Evolutionary conservation across 306 rosid genomes (phyloP).

Genomic region (Rosa lucieae): DNA sequence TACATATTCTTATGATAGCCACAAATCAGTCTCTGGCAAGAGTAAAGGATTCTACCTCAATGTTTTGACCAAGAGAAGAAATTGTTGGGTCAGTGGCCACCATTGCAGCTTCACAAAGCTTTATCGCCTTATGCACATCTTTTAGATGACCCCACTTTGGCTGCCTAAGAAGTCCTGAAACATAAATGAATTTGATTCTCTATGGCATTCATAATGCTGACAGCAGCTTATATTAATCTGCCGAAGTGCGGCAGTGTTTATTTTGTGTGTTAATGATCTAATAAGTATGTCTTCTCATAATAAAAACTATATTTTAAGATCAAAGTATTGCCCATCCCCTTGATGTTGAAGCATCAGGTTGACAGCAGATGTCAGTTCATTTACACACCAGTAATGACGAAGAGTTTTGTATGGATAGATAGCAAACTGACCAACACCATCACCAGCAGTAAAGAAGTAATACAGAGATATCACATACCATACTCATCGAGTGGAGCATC

Average conservation of each 20-base stretch:
- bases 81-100: conserved; percentile 73
- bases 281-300: not conserved
- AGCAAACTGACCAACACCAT: conserved; percentile 9
- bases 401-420: not conserved
- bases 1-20: not conserved
- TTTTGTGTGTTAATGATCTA: not conserved
- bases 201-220: not conserved
- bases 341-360: not conserved
- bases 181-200: conserved; percentile 13
- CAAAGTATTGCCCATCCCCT: not conserved
- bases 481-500: conserved; percentile 96
- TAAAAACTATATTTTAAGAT: conserved; percentile 14
- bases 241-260: not conserved
- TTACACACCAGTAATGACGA: conserved; percentile 7
- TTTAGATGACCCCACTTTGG: conserved; percentile 98
- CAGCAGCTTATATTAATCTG: not conserved
- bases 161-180: conserved; percentile 79
- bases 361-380: not conserved
- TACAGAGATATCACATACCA: conserved; percentile 53
- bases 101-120: conserved; percentile 79
- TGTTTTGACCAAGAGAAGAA: conserved; percentile 62
- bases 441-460: not conserved
- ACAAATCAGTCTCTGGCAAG: not conserved
- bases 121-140: conserved; percentile 82
- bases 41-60: conserved; percentile 57